Evolutionary conservation across 2,329 filamentous ascomycete species (phyloP).

Genomic region (Didymella pinodella): DNA sequence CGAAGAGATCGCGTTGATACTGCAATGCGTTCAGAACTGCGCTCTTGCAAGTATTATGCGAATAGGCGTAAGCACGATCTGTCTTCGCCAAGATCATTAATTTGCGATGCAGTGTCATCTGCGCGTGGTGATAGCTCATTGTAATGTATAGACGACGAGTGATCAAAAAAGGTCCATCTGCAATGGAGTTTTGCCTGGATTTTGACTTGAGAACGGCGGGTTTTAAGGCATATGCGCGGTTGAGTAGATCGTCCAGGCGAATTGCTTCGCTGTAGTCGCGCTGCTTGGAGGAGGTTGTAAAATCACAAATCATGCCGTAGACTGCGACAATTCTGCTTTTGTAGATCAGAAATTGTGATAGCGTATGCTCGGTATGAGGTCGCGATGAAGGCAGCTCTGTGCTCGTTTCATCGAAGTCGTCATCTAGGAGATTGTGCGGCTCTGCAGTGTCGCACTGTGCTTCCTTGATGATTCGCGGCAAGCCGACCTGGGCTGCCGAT

Average conservation of each 20-base stretch:
- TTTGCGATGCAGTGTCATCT: constrained; percentile 62
- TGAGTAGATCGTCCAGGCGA: constrained; percentile 48
- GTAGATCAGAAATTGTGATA: constrained; percentile 14
- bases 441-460: constrained; percentile 53
- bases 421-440: constrained; percentile 56
- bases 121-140: constrained; percentile 60
- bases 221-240: constrained; percentile 45
- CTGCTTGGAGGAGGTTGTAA: constrained; percentile 45
- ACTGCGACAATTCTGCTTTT: constrained; percentile 18
- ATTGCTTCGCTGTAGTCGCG: constrained; percentile 47
- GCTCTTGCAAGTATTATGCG: constrained; percentile 56
- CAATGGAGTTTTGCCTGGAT: constrained; percentile 54
- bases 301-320: constrained; percentile 31
- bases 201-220: constrained; percentile 50
- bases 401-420: constrained; percentile 52
- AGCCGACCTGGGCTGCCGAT: constrained; percentile 39
- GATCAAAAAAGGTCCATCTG: constrained; percentile 60
- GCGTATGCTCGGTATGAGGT: constrained; percentile 20
- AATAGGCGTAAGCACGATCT: constrained; percentile 50
- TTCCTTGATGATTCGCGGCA: constrained; percentile 58
- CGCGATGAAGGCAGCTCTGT: constrained; percentile 8
- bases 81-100: constrained; percentile 56
- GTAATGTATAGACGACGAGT: constrained; percentile 62
- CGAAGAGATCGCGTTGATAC: constrained; percentile 60
- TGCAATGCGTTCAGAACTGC: constrained; percentile 59